A percentile compares a stretch with the other conserved stretches of the same genome.
Evolutionary conservation across 108 stramenopile genomes (phyloP).

Genomic region (Skeletonema marinoi): DNA sequence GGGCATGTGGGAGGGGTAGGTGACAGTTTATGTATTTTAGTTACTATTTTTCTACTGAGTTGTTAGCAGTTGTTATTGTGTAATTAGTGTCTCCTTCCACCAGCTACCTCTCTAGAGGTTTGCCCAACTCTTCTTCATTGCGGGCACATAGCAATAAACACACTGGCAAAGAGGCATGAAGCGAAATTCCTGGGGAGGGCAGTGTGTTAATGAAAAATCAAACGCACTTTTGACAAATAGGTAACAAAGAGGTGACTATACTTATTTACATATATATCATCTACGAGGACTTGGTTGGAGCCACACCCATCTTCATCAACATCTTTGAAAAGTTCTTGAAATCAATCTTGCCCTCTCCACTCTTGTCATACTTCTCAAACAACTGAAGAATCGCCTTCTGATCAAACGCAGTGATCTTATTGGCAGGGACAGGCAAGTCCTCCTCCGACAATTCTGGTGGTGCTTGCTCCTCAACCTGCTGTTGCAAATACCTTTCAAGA

Average conservation of each 20-base stretch:
- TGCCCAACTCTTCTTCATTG: too few species aligned
- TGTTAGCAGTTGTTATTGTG: too few species aligned
- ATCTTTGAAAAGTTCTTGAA: conserved; percentile 90
- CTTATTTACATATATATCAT: background rate
- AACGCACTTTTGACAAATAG: background rate
- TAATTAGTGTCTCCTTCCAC: background rate
- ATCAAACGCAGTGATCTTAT: conserved; percentile 74
- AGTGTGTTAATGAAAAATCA: too few species aligned
- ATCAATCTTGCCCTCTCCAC: conserved; percentile 88
- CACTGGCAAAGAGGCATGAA: too few species aligned
- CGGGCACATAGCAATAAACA: too few species aligned
- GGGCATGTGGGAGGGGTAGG: background rate
- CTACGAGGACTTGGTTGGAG: conserved; percentile 63
- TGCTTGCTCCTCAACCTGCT: conserved; percentile 73
- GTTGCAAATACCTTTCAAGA: conserved; percentile 80
- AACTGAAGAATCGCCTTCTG: conserved; percentile 77
- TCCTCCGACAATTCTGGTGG: conserved; percentile 81
- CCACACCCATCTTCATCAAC: conserved; percentile 93
- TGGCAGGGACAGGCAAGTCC: conserved; percentile 67
- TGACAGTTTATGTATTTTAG: background rate
- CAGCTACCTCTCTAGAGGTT: background rate
- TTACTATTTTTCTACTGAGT: background rate
- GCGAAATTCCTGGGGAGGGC: too few species aligned
- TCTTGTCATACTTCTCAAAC: conserved; percentile 90
- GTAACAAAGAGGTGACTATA: background rate